Evolutionary conservation across 192 early-diverging fungal species (phyloP), one percentile per base, ranked within the genome.

Genomic region (Linnemannia exigua): DNA sequence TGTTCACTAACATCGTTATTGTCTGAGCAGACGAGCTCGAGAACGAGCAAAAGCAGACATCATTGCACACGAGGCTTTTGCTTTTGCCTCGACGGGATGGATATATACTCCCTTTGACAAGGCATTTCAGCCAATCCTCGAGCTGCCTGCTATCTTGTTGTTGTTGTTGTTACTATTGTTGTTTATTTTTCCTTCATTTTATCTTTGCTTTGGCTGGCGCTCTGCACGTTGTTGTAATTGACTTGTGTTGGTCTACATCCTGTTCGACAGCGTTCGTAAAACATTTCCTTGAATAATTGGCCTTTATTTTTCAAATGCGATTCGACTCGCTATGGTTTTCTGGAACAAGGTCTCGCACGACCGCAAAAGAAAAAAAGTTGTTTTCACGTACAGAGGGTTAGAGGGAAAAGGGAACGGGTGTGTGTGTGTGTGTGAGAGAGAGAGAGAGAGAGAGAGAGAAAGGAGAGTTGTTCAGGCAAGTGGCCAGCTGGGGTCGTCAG

Each of bases 281-380:
- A n/a, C n/a, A n/a, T n/a, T n/a, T n/a, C n/a, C 6, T 54, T 4
- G 11, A 54, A 54, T 54, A n/a, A 54, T 25, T 54, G 52, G 22
- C 0, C 22, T 25, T 25, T 50, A n/a, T n/a, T n/a, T n/a, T 17
- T 25, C 50, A 52, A 22, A 52, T 28, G n/a, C 22, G n/a, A 54
- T 25, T 63, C 58, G 58, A 28, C 28, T 63, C 58, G 58, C 58
- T 63, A 63, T 63, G 58, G 58, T 63, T 63, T 63, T 63, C 58
- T 63, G 58, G 58, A 63, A 63, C 58, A n/a, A 15, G 58, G 58
- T 63, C 58, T 63, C 58, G 58, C 58, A 63, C 58, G 28, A 63
- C 58, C 58, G 14, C 58, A 3, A 31, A 0, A 22, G 5, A 63
- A 31, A 63, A 61, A 63, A 63, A 44, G 9, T 44, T 0, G 58